phyloP scores from a whole-genome alignment of 73 alveolate genomes.

The Durusdinium trenchii region DNA sequence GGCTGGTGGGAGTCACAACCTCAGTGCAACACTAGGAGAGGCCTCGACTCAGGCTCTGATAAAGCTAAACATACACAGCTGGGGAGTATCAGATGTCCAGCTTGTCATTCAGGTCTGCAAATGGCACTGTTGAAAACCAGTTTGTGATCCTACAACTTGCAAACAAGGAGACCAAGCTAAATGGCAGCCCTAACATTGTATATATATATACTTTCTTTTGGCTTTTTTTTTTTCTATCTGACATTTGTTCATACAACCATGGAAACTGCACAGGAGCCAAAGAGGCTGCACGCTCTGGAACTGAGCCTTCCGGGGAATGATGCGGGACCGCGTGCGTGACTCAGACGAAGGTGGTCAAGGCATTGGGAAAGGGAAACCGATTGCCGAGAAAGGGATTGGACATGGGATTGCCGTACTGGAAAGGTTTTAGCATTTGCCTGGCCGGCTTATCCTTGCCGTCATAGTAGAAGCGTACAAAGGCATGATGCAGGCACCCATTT shows the following conservation, averaged over 20 bases:
- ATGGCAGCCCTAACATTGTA: background rate
- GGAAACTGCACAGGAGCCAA: slow-evolving; percentile 13
- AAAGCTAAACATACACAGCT: too few species aligned
- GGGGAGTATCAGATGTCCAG: too few species aligned
- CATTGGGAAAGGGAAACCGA: too few species aligned
- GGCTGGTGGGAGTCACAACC: slow-evolving; percentile 59
- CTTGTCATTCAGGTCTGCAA: slow-evolving; percentile 71
- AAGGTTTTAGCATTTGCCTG: too few species aligned
- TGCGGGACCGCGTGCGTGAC: slow-evolving; percentile 70
- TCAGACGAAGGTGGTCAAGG: too few species aligned
- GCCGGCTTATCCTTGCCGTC: too few species aligned
- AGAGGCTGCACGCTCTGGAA: slow-evolving; percentile 82
- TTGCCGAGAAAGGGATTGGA: too few species aligned
- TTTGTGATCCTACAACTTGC: slow-evolving; percentile 36
- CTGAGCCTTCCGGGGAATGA: slow-evolving; percentile 91
- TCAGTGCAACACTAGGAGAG: background rate
- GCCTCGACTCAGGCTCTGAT: too few species aligned
- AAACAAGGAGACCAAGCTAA: slow-evolving; percentile 21
- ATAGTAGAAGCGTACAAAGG: too few species aligned
- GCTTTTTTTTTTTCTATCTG: background rate
- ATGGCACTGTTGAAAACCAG: slow-evolving; percentile 74
- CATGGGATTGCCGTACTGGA: too few species aligned
- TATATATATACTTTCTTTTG: too few species aligned
- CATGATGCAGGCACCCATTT: too few species aligned
- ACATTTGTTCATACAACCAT: background rate